Percentiles rank a stretch among this genome's conserved stretches.
Conservation (phyloP, 139 green algal genomes). For the Chlorella sp. region DNA sequence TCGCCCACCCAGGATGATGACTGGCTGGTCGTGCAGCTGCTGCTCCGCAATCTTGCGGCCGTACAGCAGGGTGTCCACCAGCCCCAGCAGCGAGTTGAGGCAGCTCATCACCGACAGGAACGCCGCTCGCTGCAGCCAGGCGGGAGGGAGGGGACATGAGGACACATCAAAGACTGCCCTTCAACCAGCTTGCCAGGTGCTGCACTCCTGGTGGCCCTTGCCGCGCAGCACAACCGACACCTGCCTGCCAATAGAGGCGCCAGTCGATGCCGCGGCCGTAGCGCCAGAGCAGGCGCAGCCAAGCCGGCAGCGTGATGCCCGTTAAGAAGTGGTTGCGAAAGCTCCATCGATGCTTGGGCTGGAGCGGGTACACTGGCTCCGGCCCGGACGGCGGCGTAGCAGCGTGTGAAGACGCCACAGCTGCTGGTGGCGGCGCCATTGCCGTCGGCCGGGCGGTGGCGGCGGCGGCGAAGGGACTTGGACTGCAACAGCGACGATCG, state of each 20-base stretch:
- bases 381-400: too few species aligned
- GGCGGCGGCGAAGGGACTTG: too few species aligned
- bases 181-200: too few species aligned
- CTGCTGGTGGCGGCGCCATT: background rate
- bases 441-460: too few species aligned
- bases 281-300: slow-evolving; percentile 45
- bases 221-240: too few species aligned
- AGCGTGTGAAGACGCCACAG: background rate
- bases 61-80: slow-evolving; percentile 60
- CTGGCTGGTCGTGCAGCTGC: slow-evolving; percentile 56
- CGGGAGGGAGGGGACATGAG: too few species aligned
- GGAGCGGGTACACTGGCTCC: background rate
- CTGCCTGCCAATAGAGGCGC: slow-evolving; percentile 40
- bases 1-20: slow-evolving; percentile 68
- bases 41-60: slow-evolving; percentile 22
- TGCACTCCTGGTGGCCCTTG: too few species aligned
- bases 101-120: slow-evolving; percentile 67
- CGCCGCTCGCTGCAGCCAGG: slow-evolving; percentile 36
- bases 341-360: slow-evolving; percentile 6
- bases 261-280: slow-evolving; percentile 53
- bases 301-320: slow-evolving; percentile 56
- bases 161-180: too few species aligned
- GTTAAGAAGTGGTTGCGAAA: slow-evolving; percentile 37
- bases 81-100: slow-evolving; percentile 57
- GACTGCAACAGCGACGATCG: too few species aligned